Base-by-base conservation (phyloP, 345 rosid species). In the Gossypium australe region DNA sequence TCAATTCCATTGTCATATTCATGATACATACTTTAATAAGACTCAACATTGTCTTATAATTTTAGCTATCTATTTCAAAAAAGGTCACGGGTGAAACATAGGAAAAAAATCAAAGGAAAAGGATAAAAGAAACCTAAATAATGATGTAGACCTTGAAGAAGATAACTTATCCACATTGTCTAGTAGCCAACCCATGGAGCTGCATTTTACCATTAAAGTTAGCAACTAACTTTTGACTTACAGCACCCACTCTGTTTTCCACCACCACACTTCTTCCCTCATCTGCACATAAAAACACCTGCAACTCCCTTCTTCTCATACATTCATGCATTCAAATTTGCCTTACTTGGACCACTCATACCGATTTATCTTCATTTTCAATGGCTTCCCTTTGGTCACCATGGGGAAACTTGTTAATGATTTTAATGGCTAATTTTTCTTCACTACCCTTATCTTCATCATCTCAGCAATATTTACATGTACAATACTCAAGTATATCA, bases 371-470 rank as follows among this genome's bases (percentile, higher is more conserved):
- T 34, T 34, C 11, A 57, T 49, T 43, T 7, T 65, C 76, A 48
- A 84, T 84, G 88, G 89, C 91, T 80, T 80, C 84, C 73, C 78
- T 83, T 65, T 47, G 76, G 76, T 73, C 83, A 65, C 67, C 78
- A 49, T 25, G 78, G 55, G 62, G 71, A 48, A 64, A 45, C 20
- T 67, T 67, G 34, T 57, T 60, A n/a, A 55, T 81, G 70, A 25
- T 75, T 58, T 80, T 81, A 55, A 73, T 77, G 77, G 67, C 72
- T 38, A 51, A 1, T 48, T 69, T 71, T 74, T 24, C 57, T 48
- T 78, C 77, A 41, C 20, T n/a, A 34, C 75, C 70, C 56, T 69
- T 52, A 10, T 69, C 47, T 67, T 48, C 81, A 22, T 22, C 34
- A 34, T 22, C 83, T 11, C 58, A 51, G 60, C 1, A 27, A 24